A percentile compares a stretch with the other conserved stretches of the same genome.
Conservation (phyloP, 306 rosid species). For the Sechiopsis laciniata region DNA sequence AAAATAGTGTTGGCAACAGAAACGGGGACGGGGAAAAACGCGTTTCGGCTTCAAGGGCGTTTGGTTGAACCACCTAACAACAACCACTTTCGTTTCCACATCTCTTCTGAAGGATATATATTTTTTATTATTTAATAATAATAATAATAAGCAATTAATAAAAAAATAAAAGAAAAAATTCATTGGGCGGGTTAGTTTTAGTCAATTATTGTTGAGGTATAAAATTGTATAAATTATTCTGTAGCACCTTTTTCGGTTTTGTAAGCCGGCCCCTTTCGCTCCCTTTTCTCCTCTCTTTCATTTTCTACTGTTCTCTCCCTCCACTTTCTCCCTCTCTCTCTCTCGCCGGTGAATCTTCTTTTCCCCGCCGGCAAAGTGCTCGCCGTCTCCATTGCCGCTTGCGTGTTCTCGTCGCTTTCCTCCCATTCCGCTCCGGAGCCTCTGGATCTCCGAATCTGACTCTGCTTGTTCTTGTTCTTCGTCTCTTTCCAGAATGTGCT, state of each 20-base stretch:
- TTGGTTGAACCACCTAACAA: constrained; percentile 99
- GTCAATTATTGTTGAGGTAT: constrained; percentile 54
- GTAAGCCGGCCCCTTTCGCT: too few relatives aligned
- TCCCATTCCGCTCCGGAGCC: constrained; percentile 27
- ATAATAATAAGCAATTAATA: not conserved
- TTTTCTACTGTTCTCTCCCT: constrained; percentile 23
- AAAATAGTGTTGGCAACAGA: constrained; percentile 11
- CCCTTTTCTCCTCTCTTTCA: constrained; percentile 43
- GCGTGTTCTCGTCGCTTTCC: constrained; percentile 24
- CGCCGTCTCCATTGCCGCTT: constrained; percentile 16
- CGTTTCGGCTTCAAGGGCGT: constrained; percentile 79
- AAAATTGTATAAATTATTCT: constrained; percentile 77
- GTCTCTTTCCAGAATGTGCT: constrained; percentile 65
- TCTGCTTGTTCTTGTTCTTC: constrained; percentile 24
- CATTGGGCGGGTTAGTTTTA: constrained; percentile 20
- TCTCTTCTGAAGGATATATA: not conserved
- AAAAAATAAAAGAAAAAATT: not conserved
- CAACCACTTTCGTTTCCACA: constrained; percentile 47
- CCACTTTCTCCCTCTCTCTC: constrained; percentile 9
- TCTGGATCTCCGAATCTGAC: constrained; percentile 56
- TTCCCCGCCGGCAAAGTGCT: constrained; percentile 25
- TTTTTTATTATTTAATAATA: not conserved
- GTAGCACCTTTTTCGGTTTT: too few relatives aligned
- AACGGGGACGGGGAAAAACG: constrained; percentile 41
- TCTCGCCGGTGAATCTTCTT: constrained; percentile 50